These are phyloP conservation scores for Salix exigua DNA, from an alignment of 345 rosid genomes.

Conservation along the genomic window DNA sequence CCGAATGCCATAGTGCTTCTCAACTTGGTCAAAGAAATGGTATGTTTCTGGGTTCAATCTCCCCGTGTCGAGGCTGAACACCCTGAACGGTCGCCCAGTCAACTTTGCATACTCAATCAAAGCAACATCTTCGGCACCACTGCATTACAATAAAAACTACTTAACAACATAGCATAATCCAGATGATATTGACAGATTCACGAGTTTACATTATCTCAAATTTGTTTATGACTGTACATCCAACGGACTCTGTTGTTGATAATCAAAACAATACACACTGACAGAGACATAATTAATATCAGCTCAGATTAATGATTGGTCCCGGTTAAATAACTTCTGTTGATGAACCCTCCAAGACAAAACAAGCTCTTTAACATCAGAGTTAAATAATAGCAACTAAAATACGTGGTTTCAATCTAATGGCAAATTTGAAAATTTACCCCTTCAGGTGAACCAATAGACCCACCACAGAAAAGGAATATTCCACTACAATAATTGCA, in stretches of 20 bases:
- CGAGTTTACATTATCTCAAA: too few relatives aligned
- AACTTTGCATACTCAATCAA: conserved; percentile 85
- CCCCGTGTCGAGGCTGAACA: conserved; percentile 88
- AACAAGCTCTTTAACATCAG: too few relatives aligned
- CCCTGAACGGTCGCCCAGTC: conserved; percentile 82
- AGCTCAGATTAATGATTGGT: too few relatives aligned
- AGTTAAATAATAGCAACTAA: too few relatives aligned
- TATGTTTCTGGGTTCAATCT: conserved; percentile 89
- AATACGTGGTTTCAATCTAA: neutral
- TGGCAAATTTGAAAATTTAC: neutral
- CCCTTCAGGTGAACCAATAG: neutral
- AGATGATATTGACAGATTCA: too few relatives aligned
- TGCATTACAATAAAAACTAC: conserved; percentile 21
- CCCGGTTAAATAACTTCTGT: too few relatives aligned
- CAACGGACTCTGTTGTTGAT: too few relatives aligned
- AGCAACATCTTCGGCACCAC: conserved; percentile 98
- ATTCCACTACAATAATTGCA: neutral
- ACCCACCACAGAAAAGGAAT: conserved; percentile 3
- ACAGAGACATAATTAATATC: too few relatives aligned
- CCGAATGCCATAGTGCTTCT: conserved; percentile 68
- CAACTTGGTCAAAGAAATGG: conserved; percentile 60
- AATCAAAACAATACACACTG: too few relatives aligned
- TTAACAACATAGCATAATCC: too few relatives aligned
- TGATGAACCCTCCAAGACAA: too few relatives aligned
- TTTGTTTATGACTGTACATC: too few relatives aligned